Conservation (phyloP, 768 basidiomycete species). For the Daedaleopsis sinensis region DNA sequence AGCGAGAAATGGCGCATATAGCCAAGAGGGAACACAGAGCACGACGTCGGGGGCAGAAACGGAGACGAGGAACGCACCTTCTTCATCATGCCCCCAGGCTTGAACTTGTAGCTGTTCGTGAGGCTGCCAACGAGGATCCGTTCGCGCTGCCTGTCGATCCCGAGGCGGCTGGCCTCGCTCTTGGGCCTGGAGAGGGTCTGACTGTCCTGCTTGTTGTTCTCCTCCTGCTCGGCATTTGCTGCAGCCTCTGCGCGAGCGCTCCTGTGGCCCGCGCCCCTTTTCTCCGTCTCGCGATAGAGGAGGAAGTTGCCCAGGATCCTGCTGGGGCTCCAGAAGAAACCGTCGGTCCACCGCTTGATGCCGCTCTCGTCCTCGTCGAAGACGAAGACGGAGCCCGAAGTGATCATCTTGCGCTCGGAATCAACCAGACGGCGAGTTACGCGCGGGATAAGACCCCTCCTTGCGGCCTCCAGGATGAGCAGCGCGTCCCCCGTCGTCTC, state of each 20-base stretch:
- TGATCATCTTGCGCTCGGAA: conserved; percentile 90
- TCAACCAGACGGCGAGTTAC: conserved; percentile 93
- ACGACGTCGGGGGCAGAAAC: conserved; percentile 2
- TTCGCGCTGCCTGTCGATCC: conserved; percentile 75
- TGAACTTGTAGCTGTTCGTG: conserved; percentile 94
- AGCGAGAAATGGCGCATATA: not conserved
- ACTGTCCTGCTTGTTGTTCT: conserved; percentile 29
- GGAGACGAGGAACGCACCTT: conserved; percentile 60
- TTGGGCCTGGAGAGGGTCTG: conserved; percentile 67
- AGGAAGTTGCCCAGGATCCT: conserved; percentile 94
- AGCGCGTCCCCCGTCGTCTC: conserved; percentile 94
- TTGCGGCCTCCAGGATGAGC: conserved; percentile 94
- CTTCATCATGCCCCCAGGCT: conserved; percentile 92
- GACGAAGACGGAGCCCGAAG: conserved; percentile 92
- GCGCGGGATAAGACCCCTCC: conserved; percentile 86
- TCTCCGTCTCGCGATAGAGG: conserved; percentile 93
- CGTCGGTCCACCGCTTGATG: conserved; percentile 98
- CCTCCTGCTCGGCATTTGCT: conserved; percentile 40
- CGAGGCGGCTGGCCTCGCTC: conserved; percentile 46
- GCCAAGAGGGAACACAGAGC: not conserved
- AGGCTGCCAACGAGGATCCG: conserved; percentile 85
- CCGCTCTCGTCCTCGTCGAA: conserved; percentile 98
- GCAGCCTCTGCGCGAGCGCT: conserved; percentile 49
- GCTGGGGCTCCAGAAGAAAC: conserved; percentile 94
- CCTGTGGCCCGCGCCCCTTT: conserved; percentile 68